Base-by-base conservation (phyloP, 129 eudicot genomes). In the Logfia minima region DNA sequence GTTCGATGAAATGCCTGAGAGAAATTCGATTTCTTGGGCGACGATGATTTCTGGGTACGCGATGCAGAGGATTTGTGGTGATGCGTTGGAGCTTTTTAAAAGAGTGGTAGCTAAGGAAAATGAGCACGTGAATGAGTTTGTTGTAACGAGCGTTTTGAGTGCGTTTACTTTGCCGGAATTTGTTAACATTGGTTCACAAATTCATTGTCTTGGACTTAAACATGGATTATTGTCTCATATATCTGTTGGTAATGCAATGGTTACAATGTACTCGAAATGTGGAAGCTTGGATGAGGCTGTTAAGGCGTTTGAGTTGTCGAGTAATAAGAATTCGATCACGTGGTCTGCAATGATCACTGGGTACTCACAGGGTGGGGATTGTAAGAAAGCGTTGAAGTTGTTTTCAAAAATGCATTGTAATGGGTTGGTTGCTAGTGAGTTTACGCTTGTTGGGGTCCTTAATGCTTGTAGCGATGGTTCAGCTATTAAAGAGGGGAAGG, bases 271-370 rank as follows among this genome's bases (percentile, higher is more conserved):
- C 76, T 75, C 91, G 2, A 91, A 94, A 72, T 91, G 96, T 72
- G 96, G 96, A 72, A 83, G 86, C 55, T 78, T 85, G 66, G 87
- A 84, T 35, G 89, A 84, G 80, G 91, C 97, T 0, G 64, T 79
- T 56, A 75, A 68, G 65, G 81, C 87, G 37, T 94, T 94, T 82
- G 92, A 86, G 71, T 41, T 74, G 29, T 84, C 86, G 1, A 68
- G 22, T 43, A 78, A 86, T 64, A 91, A 85, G 84, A 91, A 89
- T 76, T 48, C 88, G 2, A 89, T 94, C 55, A 87, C 97, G 6
- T 94, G 98, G 98, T 91, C 98, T 60, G 98, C 97, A 1, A 84
- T 94, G 92, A 83, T 94, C 24, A 94, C 98, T 13, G 98, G 97
- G n/a, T 86, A 82, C 71, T 96, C 97, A 6, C 97, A 94, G 58